These are phyloP conservation scores for Gaultheria prostrata DNA, from an alignment of 148 eudicot species.

Conservation along the genomic window DNA sequence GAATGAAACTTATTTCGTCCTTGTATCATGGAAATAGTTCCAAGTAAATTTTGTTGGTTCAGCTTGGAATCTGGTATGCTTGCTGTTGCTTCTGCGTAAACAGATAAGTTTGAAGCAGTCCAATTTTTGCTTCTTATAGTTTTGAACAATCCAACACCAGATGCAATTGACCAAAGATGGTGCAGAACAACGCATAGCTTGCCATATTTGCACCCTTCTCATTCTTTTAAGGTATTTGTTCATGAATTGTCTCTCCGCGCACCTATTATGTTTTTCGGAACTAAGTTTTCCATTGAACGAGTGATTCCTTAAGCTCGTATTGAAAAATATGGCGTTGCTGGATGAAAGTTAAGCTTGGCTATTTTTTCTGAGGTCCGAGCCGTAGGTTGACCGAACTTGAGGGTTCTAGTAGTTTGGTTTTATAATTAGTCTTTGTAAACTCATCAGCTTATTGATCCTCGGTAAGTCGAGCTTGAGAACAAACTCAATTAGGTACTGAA, in stretches of 20 bases:
- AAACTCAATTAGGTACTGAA: background rate
- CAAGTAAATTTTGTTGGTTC: background rate
- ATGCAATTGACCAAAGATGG: background rate
- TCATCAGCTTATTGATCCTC: background rate
- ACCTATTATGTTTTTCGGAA: background rate
- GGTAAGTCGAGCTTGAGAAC: background rate
- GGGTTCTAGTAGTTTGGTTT: background rate
- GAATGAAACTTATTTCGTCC: background rate
- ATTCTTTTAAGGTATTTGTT: background rate
- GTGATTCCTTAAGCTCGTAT: background rate
- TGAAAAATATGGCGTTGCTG: background rate
- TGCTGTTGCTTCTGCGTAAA: background rate
- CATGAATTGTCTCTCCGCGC: background rate
- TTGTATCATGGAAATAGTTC: slow-evolving; percentile 6
- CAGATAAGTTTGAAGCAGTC: background rate
- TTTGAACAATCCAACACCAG: background rate
- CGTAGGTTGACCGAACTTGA: background rate
- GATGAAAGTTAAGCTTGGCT: background rate
- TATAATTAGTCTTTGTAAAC: background rate
- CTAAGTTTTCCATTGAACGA: background rate
- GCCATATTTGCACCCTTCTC: background rate
- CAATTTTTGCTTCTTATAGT: background rate
- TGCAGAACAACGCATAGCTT: background rate
- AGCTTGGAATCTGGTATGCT: background rate
- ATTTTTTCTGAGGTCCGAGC: background rate